A percentile compares a stretch with the other conserved stretches of the same genome.
phyloP scores from a whole-genome alignment of 176 grass and related monocot species.

The Zoysia japonica region DNA sequence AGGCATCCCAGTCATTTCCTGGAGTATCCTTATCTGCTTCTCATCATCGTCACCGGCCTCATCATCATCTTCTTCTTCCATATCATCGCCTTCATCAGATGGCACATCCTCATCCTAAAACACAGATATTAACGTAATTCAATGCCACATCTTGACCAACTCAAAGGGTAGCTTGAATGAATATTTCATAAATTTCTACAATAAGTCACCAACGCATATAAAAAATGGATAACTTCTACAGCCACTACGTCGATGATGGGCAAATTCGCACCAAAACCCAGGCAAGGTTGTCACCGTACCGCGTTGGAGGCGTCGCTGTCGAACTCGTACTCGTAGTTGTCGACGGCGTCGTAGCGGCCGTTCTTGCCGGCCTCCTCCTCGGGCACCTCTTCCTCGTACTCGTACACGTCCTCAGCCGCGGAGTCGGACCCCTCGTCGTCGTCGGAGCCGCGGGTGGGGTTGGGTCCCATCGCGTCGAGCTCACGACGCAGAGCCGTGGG shows the following conservation, averaged over 20 bases:
- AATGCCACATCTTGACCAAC: neutral
- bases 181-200: neutral
- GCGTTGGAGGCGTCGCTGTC: slow-evolving; percentile 60
- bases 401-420: slow-evolving; percentile 63
- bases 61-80: slow-evolving; percentile 53
- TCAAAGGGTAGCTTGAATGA: neutral
- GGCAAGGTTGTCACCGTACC: slow-evolving; percentile 1
- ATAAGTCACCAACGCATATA: neutral
- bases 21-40: slow-evolving; percentile 78
- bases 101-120: slow-evolving; percentile 81
- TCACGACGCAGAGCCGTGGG: slow-evolving; percentile 55
- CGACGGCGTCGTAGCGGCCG: slow-evolving; percentile 76
- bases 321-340: slow-evolving; percentile 81
- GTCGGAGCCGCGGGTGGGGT: slow-evolving; percentile 31
- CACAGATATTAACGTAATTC: neutral
- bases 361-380: slow-evolving; percentile 90
- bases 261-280: neutral
- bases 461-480: slow-evolving; percentile 51
- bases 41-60: slow-evolving; percentile 51
- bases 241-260: too few species aligned
- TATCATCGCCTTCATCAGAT: slow-evolving; percentile 83
- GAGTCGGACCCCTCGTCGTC: slow-evolving; percentile 24
- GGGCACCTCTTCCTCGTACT: slow-evolving; percentile 74
- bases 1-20: slow-evolving; percentile 86
- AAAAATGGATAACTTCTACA: neutral